These are phyloP conservation scores for Trichoderma koningii DNA, from an alignment of 2,329 filamentous ascomycete genomes.

Conservation along the genomic window DNA sequence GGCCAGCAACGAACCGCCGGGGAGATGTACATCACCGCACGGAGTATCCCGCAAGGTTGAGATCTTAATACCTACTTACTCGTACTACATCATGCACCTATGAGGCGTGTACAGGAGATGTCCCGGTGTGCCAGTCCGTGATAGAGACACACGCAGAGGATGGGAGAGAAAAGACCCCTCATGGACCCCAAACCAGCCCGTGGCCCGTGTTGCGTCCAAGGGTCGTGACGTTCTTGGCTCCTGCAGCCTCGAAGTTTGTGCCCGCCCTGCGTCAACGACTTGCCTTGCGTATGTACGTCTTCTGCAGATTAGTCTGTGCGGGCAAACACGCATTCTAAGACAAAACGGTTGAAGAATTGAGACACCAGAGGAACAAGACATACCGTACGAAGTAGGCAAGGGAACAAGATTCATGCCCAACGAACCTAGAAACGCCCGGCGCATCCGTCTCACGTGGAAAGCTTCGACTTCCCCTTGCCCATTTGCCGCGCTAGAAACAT, in stretches of 20 bases:
- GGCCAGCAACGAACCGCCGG: neutral
- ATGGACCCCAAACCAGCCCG: neutral
- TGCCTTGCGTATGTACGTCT: neutral
- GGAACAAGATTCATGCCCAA: conserved; percentile 7
- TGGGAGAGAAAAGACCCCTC: neutral
- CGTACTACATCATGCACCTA: too few species aligned
- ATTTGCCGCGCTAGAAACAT: conserved; percentile 19
- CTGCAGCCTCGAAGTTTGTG: neutral
- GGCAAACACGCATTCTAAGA: neutral
- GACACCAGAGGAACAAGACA: neutral
- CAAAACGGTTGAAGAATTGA: neutral
- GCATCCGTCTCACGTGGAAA: conserved; percentile 26
- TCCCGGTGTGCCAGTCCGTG: too few species aligned
- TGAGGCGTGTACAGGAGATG: too few species aligned
- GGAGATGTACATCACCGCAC: neutral
- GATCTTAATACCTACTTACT: neutral
- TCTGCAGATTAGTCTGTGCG: neutral
- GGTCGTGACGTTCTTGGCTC: neutral
- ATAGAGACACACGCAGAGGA: neutral
- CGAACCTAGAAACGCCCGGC: conserved; percentile 14
- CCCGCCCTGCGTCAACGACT: conserved; percentile 7
- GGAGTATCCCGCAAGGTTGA: too few species aligned
- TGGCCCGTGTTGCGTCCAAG: conserved; percentile 11
- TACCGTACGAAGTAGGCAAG: too few species aligned
- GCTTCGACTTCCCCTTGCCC: conserved; percentile 13